phyloP scores from a whole-genome alignment of 192 early-diverging fungal genomes.

The Podila epigama region DNA sequence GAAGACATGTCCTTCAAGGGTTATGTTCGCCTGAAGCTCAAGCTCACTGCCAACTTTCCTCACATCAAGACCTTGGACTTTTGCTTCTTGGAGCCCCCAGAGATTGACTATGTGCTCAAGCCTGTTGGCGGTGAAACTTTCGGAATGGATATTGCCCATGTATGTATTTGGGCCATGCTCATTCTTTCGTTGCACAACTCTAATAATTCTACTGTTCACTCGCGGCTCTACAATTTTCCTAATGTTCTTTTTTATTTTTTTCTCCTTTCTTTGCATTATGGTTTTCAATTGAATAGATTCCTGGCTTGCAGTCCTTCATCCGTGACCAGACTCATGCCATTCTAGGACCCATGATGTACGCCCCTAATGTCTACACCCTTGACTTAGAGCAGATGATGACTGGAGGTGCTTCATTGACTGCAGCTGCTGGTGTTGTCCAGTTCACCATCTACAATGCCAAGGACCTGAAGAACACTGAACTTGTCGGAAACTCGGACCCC shows the following conservation, averaged over 20 bases:
- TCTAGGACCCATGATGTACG: conserved; percentile 84
- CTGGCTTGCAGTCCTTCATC: conserved; percentile 82
- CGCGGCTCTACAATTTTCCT: too few species aligned
- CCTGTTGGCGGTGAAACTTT: conserved; percentile 87
- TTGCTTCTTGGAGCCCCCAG: conserved; percentile 85
- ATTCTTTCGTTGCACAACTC: too few species aligned
- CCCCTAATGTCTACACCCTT: conserved; percentile 79
- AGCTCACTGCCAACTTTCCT: conserved; percentile 87
- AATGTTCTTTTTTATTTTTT: conserved; percentile 1
- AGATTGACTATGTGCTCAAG: conserved; percentile 88
- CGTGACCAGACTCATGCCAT: conserved; percentile 75
- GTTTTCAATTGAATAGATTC: conserved; percentile 59
- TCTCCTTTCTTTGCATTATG: neutral
- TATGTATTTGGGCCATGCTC: conserved; percentile 19
- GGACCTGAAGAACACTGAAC: conserved; percentile 85
- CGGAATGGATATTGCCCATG: conserved; percentile 88
- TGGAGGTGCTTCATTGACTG: conserved; percentile 64
- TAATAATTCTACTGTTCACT: too few species aligned
- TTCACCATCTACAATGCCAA: conserved; percentile 82
- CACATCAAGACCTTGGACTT: conserved; percentile 86
- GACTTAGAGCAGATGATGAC: conserved; percentile 83
- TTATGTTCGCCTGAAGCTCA: conserved; percentile 80
- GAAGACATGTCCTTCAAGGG: conserved; percentile 86
- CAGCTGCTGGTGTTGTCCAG: conserved; percentile 87
- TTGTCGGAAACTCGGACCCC: conserved; percentile 91